Evolutionary conservation across 164 flowering plant species (phyloP).

Genomic region (Stephania yunnanensis): DNA sequence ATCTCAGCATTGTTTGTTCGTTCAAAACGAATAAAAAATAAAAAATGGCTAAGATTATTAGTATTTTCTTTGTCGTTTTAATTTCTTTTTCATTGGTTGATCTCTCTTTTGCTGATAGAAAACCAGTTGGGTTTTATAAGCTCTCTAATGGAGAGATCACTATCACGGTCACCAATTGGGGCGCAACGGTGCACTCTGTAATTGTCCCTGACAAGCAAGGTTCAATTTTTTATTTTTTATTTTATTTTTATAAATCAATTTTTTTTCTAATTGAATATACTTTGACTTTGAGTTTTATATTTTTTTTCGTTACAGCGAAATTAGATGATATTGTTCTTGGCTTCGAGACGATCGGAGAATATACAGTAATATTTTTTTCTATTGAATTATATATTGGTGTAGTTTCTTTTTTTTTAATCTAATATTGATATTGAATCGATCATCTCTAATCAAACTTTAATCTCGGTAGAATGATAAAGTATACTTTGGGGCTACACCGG

Average conservation of each 20-base stretch:
- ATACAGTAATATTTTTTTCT: constrained; percentile 34
- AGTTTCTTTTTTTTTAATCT: not conserved
- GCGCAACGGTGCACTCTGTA: constrained; percentile 56
- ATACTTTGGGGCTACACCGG: constrained; percentile 64
- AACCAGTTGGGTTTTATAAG: constrained; percentile 36
- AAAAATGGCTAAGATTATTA: constrained; percentile 19
- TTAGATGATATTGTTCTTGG: constrained; percentile 73
- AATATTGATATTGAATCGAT: not conserved
- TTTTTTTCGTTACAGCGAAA: constrained; percentile 35
- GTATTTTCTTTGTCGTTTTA: constrained; percentile 12
- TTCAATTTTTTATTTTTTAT: constrained; percentile 13
- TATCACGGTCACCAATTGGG: constrained; percentile 61
- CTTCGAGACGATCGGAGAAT: constrained; percentile 39
- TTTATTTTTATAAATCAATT: not conserved
- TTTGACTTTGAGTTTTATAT: too few relatives aligned
- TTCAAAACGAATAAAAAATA: not conserved
- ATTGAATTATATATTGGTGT: not conserved
- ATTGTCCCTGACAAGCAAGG: constrained; percentile 66
- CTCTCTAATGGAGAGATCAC: constrained; percentile 46
- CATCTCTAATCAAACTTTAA: not conserved
- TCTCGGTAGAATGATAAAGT: constrained; percentile 48
- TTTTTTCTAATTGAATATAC: not conserved
- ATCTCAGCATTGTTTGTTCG: too few relatives aligned
- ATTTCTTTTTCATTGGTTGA: constrained; percentile 8
- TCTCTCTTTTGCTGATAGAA: constrained; percentile 11